Evolutionary conservation across 345 rosid genomes (phyloP).

Genomic region (Anastatica hierochuntica): DNA sequence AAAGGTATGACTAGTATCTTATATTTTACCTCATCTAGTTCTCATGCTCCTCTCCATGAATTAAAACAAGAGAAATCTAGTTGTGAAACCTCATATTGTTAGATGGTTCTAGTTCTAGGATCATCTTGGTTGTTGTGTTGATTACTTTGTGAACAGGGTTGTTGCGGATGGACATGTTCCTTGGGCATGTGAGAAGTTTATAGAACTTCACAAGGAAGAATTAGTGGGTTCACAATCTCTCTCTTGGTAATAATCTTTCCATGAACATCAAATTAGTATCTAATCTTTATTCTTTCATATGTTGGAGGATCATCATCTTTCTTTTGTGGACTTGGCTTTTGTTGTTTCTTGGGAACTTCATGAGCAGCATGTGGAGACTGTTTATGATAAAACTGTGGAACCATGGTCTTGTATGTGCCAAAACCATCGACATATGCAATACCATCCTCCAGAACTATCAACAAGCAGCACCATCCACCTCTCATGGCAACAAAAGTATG

Average conservation of each 20-base stretch:
- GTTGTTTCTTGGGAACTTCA: background rate
- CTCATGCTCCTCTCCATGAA: too few relatives aligned
- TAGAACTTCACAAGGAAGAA: background rate
- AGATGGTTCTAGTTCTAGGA: too few relatives aligned
- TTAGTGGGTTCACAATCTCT: too few relatives aligned
- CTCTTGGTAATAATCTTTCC: too few relatives aligned
- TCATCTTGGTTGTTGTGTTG: too few relatives aligned
- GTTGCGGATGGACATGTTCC: background rate
- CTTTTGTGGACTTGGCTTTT: background rate
- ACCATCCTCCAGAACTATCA: background rate
- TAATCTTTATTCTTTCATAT: background rate
- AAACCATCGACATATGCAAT: background rate
- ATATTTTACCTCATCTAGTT: too few relatives aligned
- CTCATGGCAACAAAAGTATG: background rate
- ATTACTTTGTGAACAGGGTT: conserved; percentile 18
- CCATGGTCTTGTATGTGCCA: background rate
- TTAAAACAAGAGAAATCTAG: too few relatives aligned
- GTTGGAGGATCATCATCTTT: background rate
- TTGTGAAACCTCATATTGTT: too few relatives aligned
- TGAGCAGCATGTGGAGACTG: conserved; percentile 62
- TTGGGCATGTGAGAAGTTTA: background rate
- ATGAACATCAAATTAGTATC: too few relatives aligned
- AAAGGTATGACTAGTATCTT: too few relatives aligned
- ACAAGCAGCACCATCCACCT: too few relatives aligned
- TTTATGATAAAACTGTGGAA: conserved; percentile 34